A percentile compares a stretch with the other conserved stretches of the same genome.
Evolutionary conservation across 1,284 basidiomycete genomes (phyloP).

Genomic region (Malassezia japonica): DNA sequence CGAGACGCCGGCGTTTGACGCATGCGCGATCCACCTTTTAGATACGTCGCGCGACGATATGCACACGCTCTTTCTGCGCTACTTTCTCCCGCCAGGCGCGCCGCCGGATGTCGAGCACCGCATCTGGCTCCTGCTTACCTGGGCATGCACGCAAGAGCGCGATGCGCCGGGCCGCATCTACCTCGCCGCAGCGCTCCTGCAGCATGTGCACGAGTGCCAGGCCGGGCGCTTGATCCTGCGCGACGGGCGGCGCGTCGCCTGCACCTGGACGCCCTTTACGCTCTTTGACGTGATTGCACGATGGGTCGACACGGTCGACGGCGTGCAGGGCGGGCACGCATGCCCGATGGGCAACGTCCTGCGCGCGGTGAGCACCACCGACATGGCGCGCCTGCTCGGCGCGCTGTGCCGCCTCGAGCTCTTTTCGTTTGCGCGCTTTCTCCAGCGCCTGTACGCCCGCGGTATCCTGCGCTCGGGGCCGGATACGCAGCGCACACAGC

Average conservation of each 20-base stretch:
- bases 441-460: conserved; percentile 72
- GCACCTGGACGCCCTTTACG: conserved; percentile 6
- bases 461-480: conserved; percentile 49
- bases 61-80: neutral
- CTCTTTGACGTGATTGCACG: conserved; percentile 1
- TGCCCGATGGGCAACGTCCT: neutral
- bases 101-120: neutral
- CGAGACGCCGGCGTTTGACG: neutral
- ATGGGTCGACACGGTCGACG: conserved; percentile 10
- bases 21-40: neutral
- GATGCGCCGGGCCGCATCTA: neutral
- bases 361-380: neutral
- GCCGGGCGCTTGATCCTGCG: neutral
- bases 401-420: conserved; percentile 65
- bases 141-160: conserved; percentile 6
- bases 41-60: neutral
- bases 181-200: conserved; percentile 4
- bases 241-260: conserved; percentile 6
- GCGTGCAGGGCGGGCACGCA: too few relatives aligned
- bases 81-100: conserved; percentile 4
- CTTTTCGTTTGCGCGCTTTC: conserved; percentile 74
- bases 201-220: conserved; percentile 8
- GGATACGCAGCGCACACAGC: conserved; percentile 2
- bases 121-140: conserved; percentile 2
- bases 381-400: conserved; percentile 51